Conservation (phyloP, 2,329 filamentous ascomycete genomes). For the Trichophyton simii region DNA sequence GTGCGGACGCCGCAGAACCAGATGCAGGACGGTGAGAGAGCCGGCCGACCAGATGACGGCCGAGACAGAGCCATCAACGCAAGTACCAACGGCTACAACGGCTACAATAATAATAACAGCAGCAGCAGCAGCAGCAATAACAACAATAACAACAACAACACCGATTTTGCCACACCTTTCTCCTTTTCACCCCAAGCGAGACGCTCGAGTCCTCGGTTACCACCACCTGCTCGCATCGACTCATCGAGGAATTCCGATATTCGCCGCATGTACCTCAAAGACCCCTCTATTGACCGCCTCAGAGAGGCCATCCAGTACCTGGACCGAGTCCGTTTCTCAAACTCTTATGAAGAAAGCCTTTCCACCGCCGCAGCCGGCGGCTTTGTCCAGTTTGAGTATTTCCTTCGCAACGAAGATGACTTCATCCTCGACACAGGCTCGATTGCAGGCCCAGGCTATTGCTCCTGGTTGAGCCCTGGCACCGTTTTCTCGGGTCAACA, state of each 20-base stretch:
- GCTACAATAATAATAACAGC: conserved; percentile 5
- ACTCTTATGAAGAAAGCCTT: conserved; percentile 43
- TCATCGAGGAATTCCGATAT: conserved; percentile 23
- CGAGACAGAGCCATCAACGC: not conserved
- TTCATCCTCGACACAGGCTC: conserved; percentile 45
- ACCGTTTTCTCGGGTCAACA: conserved; percentile 50
- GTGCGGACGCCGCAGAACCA: conserved; percentile 30
- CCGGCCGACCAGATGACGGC: conserved; percentile 9
- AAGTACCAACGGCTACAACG: not conserved
- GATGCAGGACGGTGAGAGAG: conserved; percentile 25
- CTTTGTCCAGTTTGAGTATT: conserved; percentile 42
- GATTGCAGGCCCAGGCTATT: conserved; percentile 40
- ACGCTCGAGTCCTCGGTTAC: not conserved
- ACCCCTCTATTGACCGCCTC: conserved; percentile 30
- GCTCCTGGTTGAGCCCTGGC: conserved; percentile 51
- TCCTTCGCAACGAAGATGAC: conserved; percentile 41
- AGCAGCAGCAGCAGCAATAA: not conserved
- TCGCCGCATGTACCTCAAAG: conserved; percentile 25
- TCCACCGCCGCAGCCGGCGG: conserved; percentile 41
- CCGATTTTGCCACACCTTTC: not conserved
- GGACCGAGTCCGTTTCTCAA: conserved; percentile 43
- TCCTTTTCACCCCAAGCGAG: not conserved
- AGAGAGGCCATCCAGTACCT: conserved; percentile 52
- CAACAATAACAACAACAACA: conserved; percentile 11
- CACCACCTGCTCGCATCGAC: conserved; percentile 6